A percentile compares a stretch with the other conserved stretches of the same genome.
Conservation (phyloP, 345 rosid genomes). For the Raphanus raphanistrum region DNA sequence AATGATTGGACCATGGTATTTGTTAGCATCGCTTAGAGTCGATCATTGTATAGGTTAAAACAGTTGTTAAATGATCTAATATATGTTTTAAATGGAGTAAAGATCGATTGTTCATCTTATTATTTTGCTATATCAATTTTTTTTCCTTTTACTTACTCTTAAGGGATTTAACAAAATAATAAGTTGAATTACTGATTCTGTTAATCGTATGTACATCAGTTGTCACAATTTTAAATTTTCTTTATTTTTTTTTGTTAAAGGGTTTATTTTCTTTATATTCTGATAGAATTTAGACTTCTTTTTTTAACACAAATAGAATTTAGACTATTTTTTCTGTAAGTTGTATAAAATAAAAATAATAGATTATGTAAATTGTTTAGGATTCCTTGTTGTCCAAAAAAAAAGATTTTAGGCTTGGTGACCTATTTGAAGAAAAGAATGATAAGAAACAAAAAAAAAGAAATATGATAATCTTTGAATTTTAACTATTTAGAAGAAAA, state of each 20-base stretch:
- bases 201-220: neutral
- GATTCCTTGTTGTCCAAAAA: too few species aligned
- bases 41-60: neutral
- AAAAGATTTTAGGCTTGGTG: too few species aligned
- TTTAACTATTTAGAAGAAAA: too few species aligned
- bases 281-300: too few species aligned
- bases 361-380: too few species aligned
- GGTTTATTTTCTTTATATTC: neutral
- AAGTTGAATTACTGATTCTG: neutral
- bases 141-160: neutral
- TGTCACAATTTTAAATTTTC: neutral
- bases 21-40: neutral
- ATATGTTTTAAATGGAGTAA: neutral
- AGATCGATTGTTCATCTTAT: neutral
- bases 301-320: too few species aligned
- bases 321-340: too few species aligned
- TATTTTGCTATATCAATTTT: neutral
- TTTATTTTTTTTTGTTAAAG: too few species aligned
- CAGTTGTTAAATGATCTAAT: conserved; percentile 1
- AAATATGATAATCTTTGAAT: too few species aligned
- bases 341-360: too few species aligned
- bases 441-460: too few species aligned
- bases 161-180: neutral
- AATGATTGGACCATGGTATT: conserved; percentile 19
- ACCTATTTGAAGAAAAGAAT: too few species aligned